Conservation (phyloP, 768 basidiomycete species). For the Boletus speciosus region DNA sequence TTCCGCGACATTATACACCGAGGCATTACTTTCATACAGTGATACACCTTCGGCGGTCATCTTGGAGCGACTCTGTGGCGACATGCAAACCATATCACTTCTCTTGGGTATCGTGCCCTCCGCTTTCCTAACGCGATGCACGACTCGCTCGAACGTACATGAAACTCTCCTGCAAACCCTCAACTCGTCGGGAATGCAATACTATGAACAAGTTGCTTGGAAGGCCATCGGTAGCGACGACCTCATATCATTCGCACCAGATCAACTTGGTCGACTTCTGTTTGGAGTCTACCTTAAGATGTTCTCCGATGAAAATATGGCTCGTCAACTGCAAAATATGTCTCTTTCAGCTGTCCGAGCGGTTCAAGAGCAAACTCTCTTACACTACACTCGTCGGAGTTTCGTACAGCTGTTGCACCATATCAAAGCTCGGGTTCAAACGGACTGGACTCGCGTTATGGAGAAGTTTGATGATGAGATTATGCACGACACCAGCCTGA, state of each 20-base stretch:
- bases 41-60: slow-evolving; percentile 11
- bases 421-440: slow-evolving; percentile 35
- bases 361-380: slow-evolving; percentile 11
- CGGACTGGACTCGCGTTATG: slow-evolving; percentile 46
- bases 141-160: slow-evolving; percentile 27
- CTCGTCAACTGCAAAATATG: slow-evolving; percentile 5
- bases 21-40: slow-evolving; percentile 18
- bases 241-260: slow-evolving; percentile 18
- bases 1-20: slow-evolving; percentile 29
- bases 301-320: slow-evolving; percentile 30
- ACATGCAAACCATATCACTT: slow-evolving; percentile 26
- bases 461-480: slow-evolving; percentile 24
- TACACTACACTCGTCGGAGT: slow-evolving; percentile 47
- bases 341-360: slow-evolving; percentile 1
- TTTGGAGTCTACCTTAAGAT: slow-evolving; percentile 28
- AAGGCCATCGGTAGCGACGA: slow-evolving; percentile 11
- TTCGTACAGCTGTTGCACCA: slow-evolving; percentile 45
- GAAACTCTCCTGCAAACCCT: slow-evolving; percentile 15
- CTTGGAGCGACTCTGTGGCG: slow-evolving; percentile 26
- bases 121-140: slow-evolving; percentile 25
- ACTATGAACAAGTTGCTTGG: slow-evolving; percentile 27
- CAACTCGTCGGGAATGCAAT: slow-evolving; percentile 1
- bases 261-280: slow-evolving; percentile 25
- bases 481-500: slow-evolving; percentile 9
- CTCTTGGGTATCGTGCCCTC: slow-evolving; percentile 28